Evolutionary conservation across 2,329 filamentous ascomycete genomes (phyloP).

Genomic region (Penicillium decumbens): DNA sequence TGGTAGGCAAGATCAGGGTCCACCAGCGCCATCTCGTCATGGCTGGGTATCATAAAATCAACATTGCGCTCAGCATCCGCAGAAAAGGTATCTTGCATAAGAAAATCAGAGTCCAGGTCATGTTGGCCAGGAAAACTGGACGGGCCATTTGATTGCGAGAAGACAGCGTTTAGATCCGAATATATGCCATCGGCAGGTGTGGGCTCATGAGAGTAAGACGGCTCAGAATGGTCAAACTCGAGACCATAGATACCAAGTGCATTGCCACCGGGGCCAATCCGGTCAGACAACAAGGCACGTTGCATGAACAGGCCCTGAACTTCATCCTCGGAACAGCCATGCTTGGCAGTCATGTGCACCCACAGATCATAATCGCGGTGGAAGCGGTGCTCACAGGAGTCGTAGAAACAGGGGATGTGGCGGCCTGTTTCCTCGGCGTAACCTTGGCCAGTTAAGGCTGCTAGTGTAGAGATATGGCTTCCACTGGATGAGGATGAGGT

Average conservation of each 20-base stretch:
- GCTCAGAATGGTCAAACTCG: slow-evolving; percentile 28
- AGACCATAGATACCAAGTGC: slow-evolving; percentile 37
- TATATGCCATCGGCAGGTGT: neutral
- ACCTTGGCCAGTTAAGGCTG: slow-evolving; percentile 53
- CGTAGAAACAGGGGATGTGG: slow-evolving; percentile 50
- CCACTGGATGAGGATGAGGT: slow-evolving; percentile 2
- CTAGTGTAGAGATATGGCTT: slow-evolving; percentile 35
- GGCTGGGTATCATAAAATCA: slow-evolving; percentile 28
- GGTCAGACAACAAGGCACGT: slow-evolving; percentile 35
- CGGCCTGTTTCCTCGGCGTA: slow-evolving; percentile 50
- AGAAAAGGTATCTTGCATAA: slow-evolving; percentile 23
- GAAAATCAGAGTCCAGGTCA: slow-evolving; percentile 18
- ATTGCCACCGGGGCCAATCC: slow-evolving; percentile 22
- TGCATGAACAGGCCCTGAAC: slow-evolving; percentile 41
- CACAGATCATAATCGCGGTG: slow-evolving; percentile 55
- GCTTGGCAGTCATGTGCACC: slow-evolving; percentile 50
- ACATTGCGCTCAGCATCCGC: slow-evolving; percentile 9
- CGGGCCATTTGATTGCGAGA: slow-evolving; percentile 4
- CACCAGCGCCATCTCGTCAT: slow-evolving; percentile 32
- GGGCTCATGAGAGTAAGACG: slow-evolving; percentile 14
- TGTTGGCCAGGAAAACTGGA: slow-evolving; percentile 1
- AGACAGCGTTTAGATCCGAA: neutral
- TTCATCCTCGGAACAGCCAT: slow-evolving; percentile 37
- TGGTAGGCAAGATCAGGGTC: slow-evolving; percentile 34
- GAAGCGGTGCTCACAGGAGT: slow-evolving; percentile 53